phyloP scores from a whole-genome alignment of 495 filamentous ascomycete genomes.

The Penicillium alfredii region DNA sequence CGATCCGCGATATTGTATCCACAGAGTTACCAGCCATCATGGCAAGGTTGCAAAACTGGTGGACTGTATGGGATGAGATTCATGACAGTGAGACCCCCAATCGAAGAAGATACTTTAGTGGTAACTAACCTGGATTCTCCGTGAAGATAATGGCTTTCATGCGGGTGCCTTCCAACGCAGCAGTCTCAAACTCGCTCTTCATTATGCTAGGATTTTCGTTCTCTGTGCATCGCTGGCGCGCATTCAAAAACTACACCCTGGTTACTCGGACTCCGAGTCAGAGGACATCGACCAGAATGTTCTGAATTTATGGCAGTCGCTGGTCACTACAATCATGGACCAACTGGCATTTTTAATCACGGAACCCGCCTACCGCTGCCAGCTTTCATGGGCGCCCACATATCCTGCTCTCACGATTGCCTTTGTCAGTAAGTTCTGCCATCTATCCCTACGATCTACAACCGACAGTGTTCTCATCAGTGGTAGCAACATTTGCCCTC shows the following conservation, averaged over 20 bases:
- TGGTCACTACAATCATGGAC: constrained; percentile 35
- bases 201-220: constrained; percentile 37
- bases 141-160: constrained; percentile 35
- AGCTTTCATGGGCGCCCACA: constrained; percentile 37
- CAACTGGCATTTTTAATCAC: constrained; percentile 33
- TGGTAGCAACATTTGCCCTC: constrained; percentile 36
- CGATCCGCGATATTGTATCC: constrained; percentile 25
- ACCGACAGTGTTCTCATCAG: not conserved
- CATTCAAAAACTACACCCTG: constrained; percentile 36
- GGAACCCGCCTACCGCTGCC: constrained; percentile 35
- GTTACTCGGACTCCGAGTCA: constrained; percentile 15
- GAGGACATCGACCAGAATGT: constrained; percentile 24
- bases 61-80: constrained; percentile 40
- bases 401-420: constrained; percentile 39
- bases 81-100: constrained; percentile 29
- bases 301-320: constrained; percentile 32
- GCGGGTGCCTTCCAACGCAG: constrained; percentile 38
- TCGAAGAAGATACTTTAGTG: not conserved
- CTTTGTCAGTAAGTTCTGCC: constrained; percentile 35
- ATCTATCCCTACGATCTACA: too few relatives aligned
- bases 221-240: constrained; percentile 34
- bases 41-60: constrained; percentile 34
- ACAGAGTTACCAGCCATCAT: constrained; percentile 33
- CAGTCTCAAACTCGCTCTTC: constrained; percentile 35
- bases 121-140: too few relatives aligned